These are phyloP conservation scores for Phlyctochytrium arcticum DNA, from an alignment of 192 early-diverging fungal genomes.

Conservation along the genomic window DNA sequence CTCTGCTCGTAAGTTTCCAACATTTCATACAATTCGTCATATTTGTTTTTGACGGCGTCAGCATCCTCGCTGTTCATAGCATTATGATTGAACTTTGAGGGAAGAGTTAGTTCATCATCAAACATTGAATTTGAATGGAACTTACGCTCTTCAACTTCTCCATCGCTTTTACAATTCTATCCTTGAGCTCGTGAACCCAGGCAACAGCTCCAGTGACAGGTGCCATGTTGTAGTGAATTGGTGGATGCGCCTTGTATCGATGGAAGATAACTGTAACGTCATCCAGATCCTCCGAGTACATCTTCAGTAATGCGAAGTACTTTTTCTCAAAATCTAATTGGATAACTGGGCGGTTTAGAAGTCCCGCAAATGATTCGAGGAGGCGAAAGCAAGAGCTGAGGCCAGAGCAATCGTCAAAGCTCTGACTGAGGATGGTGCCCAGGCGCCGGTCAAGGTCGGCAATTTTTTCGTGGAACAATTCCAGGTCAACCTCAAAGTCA, in stretches of 20 bases:
- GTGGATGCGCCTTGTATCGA: slow-evolving; percentile 48
- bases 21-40: slow-evolving; percentile 40
- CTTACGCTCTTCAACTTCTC: slow-evolving; percentile 58
- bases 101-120: slow-evolving; percentile 2
- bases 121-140: slow-evolving; percentile 10
- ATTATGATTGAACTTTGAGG: slow-evolving; percentile 47
- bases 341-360: slow-evolving; percentile 51
- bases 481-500: slow-evolving; percentile 54
- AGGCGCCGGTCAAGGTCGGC: slow-evolving; percentile 58
- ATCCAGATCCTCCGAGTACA: slow-evolving; percentile 55
- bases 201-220: slow-evolving; percentile 60
- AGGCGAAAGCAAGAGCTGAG: slow-evolving; percentile 55
- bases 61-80: slow-evolving; percentile 58
- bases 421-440: slow-evolving; percentile 59
- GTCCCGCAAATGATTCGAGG: slow-evolving; percentile 58
- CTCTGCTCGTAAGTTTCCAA: slow-evolving; percentile 50
- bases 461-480: slow-evolving; percentile 51
- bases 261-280: slow-evolving; percentile 50
- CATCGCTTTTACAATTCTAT: slow-evolving; percentile 55
- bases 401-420: slow-evolving; percentile 61
- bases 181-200: slow-evolving; percentile 60
- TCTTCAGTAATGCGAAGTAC: slow-evolving; percentile 52
- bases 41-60: slow-evolving; percentile 47
- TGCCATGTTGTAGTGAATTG: slow-evolving; percentile 67
- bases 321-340: slow-evolving; percentile 58